Base-by-base conservation (phyloP, 2,329 filamentous ascomycete species). In the Phialocephala sp. region DNA sequence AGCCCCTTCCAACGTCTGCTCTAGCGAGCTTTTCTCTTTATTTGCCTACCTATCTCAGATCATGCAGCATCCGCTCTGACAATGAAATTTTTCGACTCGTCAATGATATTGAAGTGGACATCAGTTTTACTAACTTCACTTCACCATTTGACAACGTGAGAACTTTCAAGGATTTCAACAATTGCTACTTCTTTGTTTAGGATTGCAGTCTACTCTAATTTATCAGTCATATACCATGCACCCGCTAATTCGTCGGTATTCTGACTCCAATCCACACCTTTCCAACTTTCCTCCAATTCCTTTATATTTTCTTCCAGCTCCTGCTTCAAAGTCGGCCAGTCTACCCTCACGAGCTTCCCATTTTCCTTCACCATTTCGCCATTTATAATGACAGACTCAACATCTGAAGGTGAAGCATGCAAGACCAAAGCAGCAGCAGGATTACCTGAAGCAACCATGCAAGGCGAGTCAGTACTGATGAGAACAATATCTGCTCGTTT, bases 401-500 rank as follows among this genome's bases (percentile, higher is more conserved):
- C 32, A n/a, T 56, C 54, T n/a, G 54, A 56, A 36, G 22, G 20
- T 27, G 20, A 27, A 14, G 54, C 54, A 35, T 56, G 32, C 18
- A 56, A 36, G 15, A 56, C 54, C 32, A 56, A 32, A 32, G 54
- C 54, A 9, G 22, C 32, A 22, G 32, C 54, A n/a, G 54, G 54
- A 56, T 56, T 32, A 27, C 18, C 15, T 8, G 32, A 22, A 27
- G 54, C 20, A 32, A 56, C 54, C 32, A 56, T n/a, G 20, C 22
- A 27, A 11, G 32, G 20, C 11, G 22, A 32, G 18, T 56, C 54
- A 56, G 20, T n/a, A 9, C 54, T 27, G 11, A 32, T 56, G 18
- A 56, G 15, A n/a, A 56, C 15, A n/a, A 56, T n/a, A 56, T 56
- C 54, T 56, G 54, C 54, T 36, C 54, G 20, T 32, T 56, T 56